These are phyloP conservation scores for Asterionellopsis glacialis DNA, from an alignment of 108 stramenopile species.

Conservation along the genomic window DNA sequence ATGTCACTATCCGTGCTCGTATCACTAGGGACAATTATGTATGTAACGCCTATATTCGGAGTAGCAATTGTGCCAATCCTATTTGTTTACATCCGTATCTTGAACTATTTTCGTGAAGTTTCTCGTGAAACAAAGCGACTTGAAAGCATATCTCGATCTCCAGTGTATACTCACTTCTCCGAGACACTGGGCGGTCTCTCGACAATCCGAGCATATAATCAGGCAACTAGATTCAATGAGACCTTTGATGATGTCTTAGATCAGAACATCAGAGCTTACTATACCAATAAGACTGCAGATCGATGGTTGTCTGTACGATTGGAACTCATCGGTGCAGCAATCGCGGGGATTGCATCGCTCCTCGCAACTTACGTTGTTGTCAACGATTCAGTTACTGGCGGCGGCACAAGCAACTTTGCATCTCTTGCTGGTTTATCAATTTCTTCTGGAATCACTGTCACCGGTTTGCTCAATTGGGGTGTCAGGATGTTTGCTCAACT, in stretches of 20 bases:
- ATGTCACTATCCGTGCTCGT: conserved; percentile 29
- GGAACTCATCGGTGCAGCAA: conserved; percentile 55
- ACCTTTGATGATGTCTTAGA: conserved; percentile 62
- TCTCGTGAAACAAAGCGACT: conserved; percentile 80
- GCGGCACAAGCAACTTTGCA: conserved; percentile 34
- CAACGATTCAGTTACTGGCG: conserved; percentile 23
- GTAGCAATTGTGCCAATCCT: conserved; percentile 30
- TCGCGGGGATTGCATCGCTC: conserved; percentile 58
- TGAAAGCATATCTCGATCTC: conserved; percentile 84
- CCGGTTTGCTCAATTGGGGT: conserved; percentile 80
- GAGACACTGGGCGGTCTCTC: conserved; percentile 88
- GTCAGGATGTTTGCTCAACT: conserved; percentile 81
- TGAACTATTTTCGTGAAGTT: conserved; percentile 71
- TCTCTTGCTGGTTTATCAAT: conserved; percentile 78
- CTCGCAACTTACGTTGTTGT: conserved; percentile 62
- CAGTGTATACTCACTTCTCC: conserved; percentile 91
- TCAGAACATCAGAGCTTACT: conserved; percentile 52
- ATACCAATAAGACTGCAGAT: conserved; percentile 60
- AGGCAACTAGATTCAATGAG: conserved; percentile 35
- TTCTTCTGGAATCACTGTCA: conserved; percentile 74
- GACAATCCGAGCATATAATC: conserved; percentile 87
- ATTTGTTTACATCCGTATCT: conserved; percentile 49
- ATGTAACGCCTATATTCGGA: conserved; percentile 43
- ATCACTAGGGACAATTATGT: conserved; percentile 35
- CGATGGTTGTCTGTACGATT: conserved; percentile 79